Evolutionary conservation across 2,329 filamentous ascomycete species (phyloP).

Genomic region (Pseudopyrenochaeta lycopersici): DNA sequence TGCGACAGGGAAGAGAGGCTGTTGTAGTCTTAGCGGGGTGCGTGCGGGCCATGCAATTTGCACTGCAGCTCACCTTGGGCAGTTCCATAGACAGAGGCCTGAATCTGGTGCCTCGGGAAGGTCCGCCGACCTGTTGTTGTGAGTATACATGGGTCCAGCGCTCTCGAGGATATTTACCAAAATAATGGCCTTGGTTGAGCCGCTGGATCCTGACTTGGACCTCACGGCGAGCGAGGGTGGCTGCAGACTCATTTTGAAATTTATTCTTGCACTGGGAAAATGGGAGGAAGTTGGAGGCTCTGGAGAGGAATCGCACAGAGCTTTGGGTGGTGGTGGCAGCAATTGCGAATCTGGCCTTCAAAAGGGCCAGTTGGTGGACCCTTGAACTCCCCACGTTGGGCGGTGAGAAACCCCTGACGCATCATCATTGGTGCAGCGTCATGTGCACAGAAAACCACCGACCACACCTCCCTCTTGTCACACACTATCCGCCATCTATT

Average conservation of each 20-base stretch:
- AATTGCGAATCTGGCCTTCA: slow-evolving; percentile 36
- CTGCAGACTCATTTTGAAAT: slow-evolving; percentile 46
- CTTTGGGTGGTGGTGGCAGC: slow-evolving; percentile 18
- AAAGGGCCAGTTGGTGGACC: slow-evolving; percentile 36
- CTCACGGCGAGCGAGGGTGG: slow-evolving; percentile 47
- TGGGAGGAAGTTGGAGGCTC: not conserved
- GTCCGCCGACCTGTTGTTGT: slow-evolving; percentile 80
- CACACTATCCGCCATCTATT: slow-evolving; percentile 8
- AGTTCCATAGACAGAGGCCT: slow-evolving; percentile 93
- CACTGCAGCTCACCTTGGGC: slow-evolving; percentile 74
- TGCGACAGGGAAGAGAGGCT: slow-evolving; percentile 98
- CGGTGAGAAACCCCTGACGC: slow-evolving; percentile 32
- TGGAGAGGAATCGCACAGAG: slow-evolving; percentile 3
- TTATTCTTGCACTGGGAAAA: not conserved
- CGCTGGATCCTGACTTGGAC: slow-evolving; percentile 44
- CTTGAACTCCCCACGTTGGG: slow-evolving; percentile 31
- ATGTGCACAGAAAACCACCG: slow-evolving; percentile 19
- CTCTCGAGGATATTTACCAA: slow-evolving; percentile 67
- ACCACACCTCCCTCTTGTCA: slow-evolving; percentile 23
- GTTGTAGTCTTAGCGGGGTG: slow-evolving; percentile 30
- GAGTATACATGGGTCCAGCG: slow-evolving; percentile 25
- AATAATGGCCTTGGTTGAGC: slow-evolving; percentile 90
- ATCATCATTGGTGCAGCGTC: slow-evolving; percentile 18
- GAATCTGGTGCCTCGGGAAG: slow-evolving; percentile 94
- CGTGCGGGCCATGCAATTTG: slow-evolving; percentile 8